phyloP scores from a whole-genome alignment of 106 monocot species.

The Allium sativum region DNA sequence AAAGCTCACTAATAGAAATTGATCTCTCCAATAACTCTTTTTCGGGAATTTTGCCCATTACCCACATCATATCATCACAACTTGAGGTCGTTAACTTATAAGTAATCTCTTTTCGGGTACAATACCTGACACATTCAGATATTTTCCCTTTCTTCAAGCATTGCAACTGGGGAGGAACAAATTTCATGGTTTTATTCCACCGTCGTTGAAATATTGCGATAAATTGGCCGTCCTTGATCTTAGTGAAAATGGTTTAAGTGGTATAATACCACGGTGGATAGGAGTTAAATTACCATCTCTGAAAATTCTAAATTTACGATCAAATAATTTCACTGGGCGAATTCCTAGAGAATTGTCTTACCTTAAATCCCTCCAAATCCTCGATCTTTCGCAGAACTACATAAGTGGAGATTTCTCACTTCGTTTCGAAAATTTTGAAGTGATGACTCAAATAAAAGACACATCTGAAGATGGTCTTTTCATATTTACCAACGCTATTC shows the following conservation, averaged over 20 bases:
- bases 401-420: neutral
- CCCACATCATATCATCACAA: neutral
- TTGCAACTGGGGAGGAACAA: slow-evolving; percentile 11
- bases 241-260: slow-evolving; percentile 8
- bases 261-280: slow-evolving; percentile 12
- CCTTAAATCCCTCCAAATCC: slow-evolving; percentile 5
- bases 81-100: neutral
- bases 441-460: neutral
- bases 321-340: slow-evolving; percentile 4
- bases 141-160: neutral
- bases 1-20: neutral
- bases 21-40: slow-evolving; percentile 6
- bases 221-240: slow-evolving; percentile 8
- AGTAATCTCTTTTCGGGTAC: slow-evolving; percentile 6
- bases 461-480: neutral
- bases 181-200: slow-evolving; percentile 3
- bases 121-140: neutral
- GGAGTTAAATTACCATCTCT: neutral
- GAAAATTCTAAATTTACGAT: slow-evolving; percentile 1
- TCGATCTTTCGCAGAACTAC: slow-evolving; percentile 9
- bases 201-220: neutral
- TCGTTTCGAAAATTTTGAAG: neutral
- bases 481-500: neutral
- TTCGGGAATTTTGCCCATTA: neutral
- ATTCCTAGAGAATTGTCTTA: slow-evolving; percentile 2